Conservation (phyloP, 805 yeast species). For the Ogataea ramenticola region DNA sequence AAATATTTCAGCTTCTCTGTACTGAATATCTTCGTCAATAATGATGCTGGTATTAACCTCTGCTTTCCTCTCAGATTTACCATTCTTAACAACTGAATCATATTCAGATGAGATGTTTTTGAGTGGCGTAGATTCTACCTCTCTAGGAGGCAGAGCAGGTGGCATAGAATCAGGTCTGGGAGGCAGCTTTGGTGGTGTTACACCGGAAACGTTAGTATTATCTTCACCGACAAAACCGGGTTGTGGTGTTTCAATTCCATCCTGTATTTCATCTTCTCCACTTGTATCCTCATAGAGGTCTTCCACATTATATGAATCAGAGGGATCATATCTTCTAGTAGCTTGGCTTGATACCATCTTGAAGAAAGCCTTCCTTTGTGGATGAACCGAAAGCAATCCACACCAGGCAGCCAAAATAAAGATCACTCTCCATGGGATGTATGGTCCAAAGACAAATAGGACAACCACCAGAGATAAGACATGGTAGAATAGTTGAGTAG, state of each 20-base stretch:
- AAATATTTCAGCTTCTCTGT: constrained; percentile 61
- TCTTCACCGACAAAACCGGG: too few species aligned
- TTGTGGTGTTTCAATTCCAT: too few species aligned
- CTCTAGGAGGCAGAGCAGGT: too few species aligned
- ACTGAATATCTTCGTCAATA: constrained; percentile 62
- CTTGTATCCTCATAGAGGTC: background rate
- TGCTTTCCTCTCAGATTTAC: constrained; percentile 24
- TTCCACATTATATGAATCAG: background rate
- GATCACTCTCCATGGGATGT: constrained; percentile 57
- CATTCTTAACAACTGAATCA: constrained; percentile 10
- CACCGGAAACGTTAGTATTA: too few species aligned
- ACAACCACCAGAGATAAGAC: constrained; percentile 31
- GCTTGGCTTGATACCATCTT: background rate
- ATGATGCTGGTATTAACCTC: constrained; percentile 30
- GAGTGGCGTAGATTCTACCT: too few species aligned
- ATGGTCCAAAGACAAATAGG: constrained; percentile 37
- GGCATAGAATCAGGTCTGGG: too few species aligned
- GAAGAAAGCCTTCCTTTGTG: constrained; percentile 29
- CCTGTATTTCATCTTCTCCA: background rate
- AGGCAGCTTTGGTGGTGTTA: too few species aligned
- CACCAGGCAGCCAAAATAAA: constrained; percentile 57
- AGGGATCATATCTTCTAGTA: background rate
- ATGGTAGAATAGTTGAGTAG: constrained; percentile 53
- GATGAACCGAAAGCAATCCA: constrained; percentile 48
- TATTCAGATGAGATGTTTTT: too few species aligned